Base-by-base conservation (phyloP, 2,329 filamentous ascomycete genomes). In the Metarhizium anisopliae region DNA sequence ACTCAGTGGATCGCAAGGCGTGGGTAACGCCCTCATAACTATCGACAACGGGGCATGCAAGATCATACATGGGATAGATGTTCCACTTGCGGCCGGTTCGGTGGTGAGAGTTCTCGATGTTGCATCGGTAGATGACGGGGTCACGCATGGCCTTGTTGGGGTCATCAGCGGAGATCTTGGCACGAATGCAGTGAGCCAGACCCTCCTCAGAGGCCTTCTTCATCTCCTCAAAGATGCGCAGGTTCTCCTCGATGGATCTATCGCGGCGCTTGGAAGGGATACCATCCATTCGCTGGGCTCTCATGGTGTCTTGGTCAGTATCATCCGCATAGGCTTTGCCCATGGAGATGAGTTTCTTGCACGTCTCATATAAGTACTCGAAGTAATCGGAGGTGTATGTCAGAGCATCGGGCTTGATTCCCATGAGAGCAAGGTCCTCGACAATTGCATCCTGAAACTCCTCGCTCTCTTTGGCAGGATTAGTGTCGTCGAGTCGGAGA, bases 381-480 rank as follows among this genome's bases (percentile, higher is more conserved):
- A 99, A 96, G 78, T 96, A 95, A 76, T 99, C 92, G 65, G 89
- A 95, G 2, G 94, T 96, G 76, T 93, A 95, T 18, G 89, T 90
- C 57, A 92, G 80, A 61, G 82, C 81, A 71, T 96, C 93, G 25
- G 92, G 89, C 73, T 88, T 89, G 72, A 99, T 89, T 35, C 92
- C 93, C 80, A 99, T 90, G 54, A 97, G 80, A 52, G 85, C 84
- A 52, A 96, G 81, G 71, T 99, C 94, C 75, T 96, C 87, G 43
- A 96, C 78, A 59, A 99, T 99, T 5, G 91, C 82, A 72, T 97
- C 91, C 70, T 97, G 87, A 70, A 87, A 99, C 75, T 97, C 94
- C 70, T 93, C 85, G 77, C 95, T 96, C 79, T 99, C 94, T 72
- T 97, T 97, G 58, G 88, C 86, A 7, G 94, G 94, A 74, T 99